These are phyloP conservation scores for Marchantia paleacea DNA, from an alignment of 225 moss, liverwort and hornwort genomes.

Conservation along the genomic window DNA sequence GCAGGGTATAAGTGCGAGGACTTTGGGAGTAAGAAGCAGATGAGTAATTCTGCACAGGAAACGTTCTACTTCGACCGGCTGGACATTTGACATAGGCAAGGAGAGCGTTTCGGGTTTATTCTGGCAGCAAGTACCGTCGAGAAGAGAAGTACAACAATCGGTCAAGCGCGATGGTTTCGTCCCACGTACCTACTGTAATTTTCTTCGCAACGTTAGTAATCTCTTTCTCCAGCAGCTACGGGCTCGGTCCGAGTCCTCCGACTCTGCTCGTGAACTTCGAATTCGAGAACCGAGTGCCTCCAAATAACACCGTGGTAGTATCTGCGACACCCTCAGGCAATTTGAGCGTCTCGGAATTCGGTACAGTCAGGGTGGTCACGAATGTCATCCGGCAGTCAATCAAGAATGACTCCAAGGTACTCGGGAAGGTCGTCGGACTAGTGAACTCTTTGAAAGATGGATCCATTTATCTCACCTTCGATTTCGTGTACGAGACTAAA, in stretches of 20 bases:
- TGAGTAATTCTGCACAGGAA: too few relatives aligned
- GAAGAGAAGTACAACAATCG: too few relatives aligned
- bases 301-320: constrained; percentile 23
- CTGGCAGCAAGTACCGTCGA: too few relatives aligned
- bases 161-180: too few relatives aligned
- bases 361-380: constrained; percentile 21
- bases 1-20: too few relatives aligned
- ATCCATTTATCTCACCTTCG: constrained; percentile 23
- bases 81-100: too few relatives aligned
- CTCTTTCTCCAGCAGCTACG: background rate
- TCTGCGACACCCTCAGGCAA: constrained; percentile 26
- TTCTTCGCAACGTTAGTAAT: background rate
- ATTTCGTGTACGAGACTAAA: constrained; percentile 19
- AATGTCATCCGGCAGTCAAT: constrained; percentile 19
- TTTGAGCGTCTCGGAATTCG: constrained; percentile 15
- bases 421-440: constrained; percentile 25
- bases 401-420: constrained; percentile 13
- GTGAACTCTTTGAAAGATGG: constrained; percentile 26
- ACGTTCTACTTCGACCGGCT: too few relatives aligned
- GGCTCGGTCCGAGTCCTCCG: background rate
- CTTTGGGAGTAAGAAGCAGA: too few relatives aligned
- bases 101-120: too few relatives aligned
- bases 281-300: constrained; percentile 29
- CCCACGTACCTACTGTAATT: too few relatives aligned
- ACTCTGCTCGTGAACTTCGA: constrained; percentile 22